A percentile compares a stretch with the other conserved stretches of the same genome.
Evolutionary conservation across 2,329 filamentous ascomycete genomes (phyloP).

Genomic region (Septoria petroselini): DNA sequence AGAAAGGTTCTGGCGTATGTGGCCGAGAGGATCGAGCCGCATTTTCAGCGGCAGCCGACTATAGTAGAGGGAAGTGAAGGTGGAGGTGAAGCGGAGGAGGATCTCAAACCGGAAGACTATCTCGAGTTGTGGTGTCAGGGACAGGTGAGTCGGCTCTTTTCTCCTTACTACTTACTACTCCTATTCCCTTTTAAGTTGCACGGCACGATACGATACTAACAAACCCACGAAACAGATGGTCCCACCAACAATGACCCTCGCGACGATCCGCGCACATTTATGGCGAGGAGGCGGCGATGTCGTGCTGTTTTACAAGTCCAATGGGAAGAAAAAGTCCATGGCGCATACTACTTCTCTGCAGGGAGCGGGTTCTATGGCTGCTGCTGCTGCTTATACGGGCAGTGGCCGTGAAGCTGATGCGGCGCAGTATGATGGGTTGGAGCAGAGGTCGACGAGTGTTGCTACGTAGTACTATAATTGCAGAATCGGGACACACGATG

Average conservation of each 20-base stretch:
- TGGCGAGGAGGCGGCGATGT: slow-evolving; percentile 97
- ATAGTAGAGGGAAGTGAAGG: too few relatives aligned
- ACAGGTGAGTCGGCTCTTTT: slow-evolving; percentile 58
- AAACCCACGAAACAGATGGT: slow-evolving; percentile 50
- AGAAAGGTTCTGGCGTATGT: slow-evolving; percentile 93
- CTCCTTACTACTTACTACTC: too few relatives aligned
- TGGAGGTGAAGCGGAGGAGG: too few relatives aligned
- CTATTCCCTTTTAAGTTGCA: too few relatives aligned
- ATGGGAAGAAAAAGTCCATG: slow-evolving; percentile 68
- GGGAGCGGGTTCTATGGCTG: too few relatives aligned
- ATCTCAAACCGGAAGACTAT: slow-evolving; percentile 82
- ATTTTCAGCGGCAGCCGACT: slow-evolving; percentile 48
- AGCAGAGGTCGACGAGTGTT: neutral
- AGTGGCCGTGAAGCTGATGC: neutral
- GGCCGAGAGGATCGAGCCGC: slow-evolving; percentile 79
- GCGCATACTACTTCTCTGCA: too few relatives aligned
- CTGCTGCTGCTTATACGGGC: too few relatives aligned
- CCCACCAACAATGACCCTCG: slow-evolving; percentile 83
- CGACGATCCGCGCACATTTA: slow-evolving; percentile 83
- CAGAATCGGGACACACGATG: too few relatives aligned
- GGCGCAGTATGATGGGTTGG: neutral
- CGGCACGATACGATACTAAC: slow-evolving; percentile 44
- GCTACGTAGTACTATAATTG: neutral
- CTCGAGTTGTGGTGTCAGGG: slow-evolving; percentile 93
- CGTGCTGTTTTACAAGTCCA: slow-evolving; percentile 83